Evolutionary conservation across 805 yeast genomes (phyloP).

Genomic region (Metschnikowia matae): DNA sequence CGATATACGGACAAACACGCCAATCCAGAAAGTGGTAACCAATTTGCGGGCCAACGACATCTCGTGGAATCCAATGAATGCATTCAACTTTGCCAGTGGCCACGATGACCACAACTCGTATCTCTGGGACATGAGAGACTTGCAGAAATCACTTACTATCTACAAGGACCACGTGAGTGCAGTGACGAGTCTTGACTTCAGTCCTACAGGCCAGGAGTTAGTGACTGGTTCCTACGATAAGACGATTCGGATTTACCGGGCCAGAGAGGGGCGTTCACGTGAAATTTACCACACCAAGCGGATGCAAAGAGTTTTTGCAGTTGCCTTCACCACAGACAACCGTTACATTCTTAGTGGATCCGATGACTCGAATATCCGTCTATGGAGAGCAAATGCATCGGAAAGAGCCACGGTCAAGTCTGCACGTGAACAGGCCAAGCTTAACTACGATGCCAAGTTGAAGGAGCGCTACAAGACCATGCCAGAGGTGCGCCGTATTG

Average conservation of each 20-base stretch:
- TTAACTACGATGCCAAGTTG: conserved; percentile 87
- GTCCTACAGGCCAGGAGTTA: conserved; percentile 95
- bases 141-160: conserved; percentile 75
- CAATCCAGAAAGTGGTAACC: conserved; percentile 86
- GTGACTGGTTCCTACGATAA: conserved; percentile 95
- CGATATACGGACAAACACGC: conserved; percentile 85
- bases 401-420: conserved; percentile 81
- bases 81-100: conserved; percentile 87
- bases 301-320: conserved; percentile 91
- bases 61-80: conserved; percentile 98
- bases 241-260: conserved; percentile 75
- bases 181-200: conserved; percentile 88
- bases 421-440: conserved; percentile 70
- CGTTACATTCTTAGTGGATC: conserved; percentile 85
- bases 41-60: conserved; percentile 78
- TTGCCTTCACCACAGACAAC: conserved; percentile 83
- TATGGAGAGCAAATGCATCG: conserved; percentile 88
- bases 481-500: conserved; percentile 92
- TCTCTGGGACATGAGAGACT: conserved; percentile 93
- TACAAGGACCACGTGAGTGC: conserved; percentile 96
- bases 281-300: conserved; percentile 96
- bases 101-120: conserved; percentile 94
- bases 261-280: conserved; percentile 83
- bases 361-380: conserved; percentile 91
- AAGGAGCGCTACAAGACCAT: conserved; percentile 89